These are phyloP conservation scores for Nothopassalora personata DNA, from an alignment of 2,329 filamentous ascomycete genomes.

Conservation along the genomic window DNA sequence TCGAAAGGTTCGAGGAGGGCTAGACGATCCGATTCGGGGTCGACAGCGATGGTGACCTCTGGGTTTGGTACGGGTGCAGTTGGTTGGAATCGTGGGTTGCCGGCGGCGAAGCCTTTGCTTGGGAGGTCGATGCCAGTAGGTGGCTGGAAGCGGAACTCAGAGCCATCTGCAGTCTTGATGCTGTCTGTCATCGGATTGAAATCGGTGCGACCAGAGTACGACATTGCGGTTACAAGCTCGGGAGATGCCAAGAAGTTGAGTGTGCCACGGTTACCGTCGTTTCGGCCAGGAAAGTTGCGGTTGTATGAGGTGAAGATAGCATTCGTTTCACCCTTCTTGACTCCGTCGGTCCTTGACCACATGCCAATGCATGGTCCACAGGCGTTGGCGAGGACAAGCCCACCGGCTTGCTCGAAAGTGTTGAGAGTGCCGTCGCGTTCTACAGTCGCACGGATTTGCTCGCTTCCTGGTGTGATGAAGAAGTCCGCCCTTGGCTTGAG, in stretches of 20 bases:
- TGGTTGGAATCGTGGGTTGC: conserved; percentile 68
- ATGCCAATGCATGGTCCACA: conserved; percentile 62
- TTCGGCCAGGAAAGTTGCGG: conserved; percentile 94
- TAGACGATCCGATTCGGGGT: conserved; percentile 81
- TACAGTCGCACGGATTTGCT: conserved; percentile 92
- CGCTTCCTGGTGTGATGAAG: conserved; percentile 92
- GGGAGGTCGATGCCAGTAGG: conserved; percentile 59
- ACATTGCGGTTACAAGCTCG: conserved; percentile 93
- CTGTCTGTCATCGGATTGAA: conserved; percentile 94
- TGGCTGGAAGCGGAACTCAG: conserved; percentile 74
- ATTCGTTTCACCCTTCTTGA: conserved; percentile 79
- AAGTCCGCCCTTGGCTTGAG: conserved; percentile 85
- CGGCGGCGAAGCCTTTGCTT: conserved; percentile 71
- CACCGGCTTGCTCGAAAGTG: conserved; percentile 81
- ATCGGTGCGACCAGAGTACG: conserved; percentile 83
- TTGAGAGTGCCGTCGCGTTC: conserved; percentile 81
- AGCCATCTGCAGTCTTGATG: conserved; percentile 72
- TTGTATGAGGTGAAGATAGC: conserved; percentile 98
- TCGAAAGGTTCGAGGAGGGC: conserved; percentile 87
- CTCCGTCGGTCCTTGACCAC: conserved; percentile 86
- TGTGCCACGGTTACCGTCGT: conserved; percentile 91
- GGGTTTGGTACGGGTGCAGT: conserved; percentile 67
- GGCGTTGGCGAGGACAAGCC: conserved; percentile 86
- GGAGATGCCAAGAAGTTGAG: conserved; percentile 99
- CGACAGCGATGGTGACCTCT: conserved; percentile 66